These are phyloP conservation scores for Aspergillus persii DNA, from an alignment of 2,329 filamentous ascomycete genomes.

Conservation along the genomic window DNA sequence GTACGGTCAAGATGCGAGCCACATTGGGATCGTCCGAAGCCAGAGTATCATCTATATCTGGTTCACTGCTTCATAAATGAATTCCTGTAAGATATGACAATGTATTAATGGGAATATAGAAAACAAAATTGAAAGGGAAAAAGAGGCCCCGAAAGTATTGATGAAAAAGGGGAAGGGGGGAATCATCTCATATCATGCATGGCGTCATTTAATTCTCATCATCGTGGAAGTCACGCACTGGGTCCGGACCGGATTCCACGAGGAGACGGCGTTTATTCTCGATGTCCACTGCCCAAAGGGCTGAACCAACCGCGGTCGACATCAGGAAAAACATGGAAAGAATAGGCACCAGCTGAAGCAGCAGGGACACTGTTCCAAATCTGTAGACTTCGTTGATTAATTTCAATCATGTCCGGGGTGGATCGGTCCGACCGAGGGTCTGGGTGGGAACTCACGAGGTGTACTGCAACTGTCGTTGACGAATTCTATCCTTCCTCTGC, in stretches of 20 bases:
- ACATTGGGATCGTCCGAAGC: neutral
- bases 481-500: slow-evolving; percentile 69
- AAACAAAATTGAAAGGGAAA: neutral
- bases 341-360: slow-evolving; percentile 82
- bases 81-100: neutral
- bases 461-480: slow-evolving; percentile 72
- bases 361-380: slow-evolving; percentile 81
- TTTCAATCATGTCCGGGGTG: neutral
- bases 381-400: slow-evolving; percentile 30
- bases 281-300: slow-evolving; percentile 78
- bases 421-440: neutral
- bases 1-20: neutral
- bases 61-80: neutral
- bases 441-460: slow-evolving; percentile 60
- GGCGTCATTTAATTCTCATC: slow-evolving; percentile 30
- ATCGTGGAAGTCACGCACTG: slow-evolving; percentile 32
- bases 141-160: neutral
- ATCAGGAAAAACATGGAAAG: slow-evolving; percentile 93
- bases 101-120: neutral
- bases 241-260: slow-evolving; percentile 18
- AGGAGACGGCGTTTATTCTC: slow-evolving; percentile 56
- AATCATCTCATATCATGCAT: slow-evolving; percentile 9
- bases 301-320: slow-evolving; percentile 79
- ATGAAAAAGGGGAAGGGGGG: neutral
- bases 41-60: neutral